phyloP scores from a whole-genome alignment of 441 rosid species.

The Geranium incanum region DNA sequence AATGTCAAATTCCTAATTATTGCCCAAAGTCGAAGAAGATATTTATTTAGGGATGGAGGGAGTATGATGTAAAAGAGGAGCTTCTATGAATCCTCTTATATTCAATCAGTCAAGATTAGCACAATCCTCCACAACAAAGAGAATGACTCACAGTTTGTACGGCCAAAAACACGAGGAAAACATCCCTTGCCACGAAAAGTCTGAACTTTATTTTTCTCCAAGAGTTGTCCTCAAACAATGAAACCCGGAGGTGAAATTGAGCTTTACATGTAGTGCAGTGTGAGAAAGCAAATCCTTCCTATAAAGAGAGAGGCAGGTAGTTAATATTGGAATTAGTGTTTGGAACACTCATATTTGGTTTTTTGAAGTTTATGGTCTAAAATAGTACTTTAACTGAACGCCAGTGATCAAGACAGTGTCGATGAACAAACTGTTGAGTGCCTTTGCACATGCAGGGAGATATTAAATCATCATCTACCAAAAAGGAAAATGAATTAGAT shows the following conservation, averaged over 20 bases:
- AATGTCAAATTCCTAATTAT: no score
- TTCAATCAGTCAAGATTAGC: neutral
- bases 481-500: conserved; percentile 15
- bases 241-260: conserved; percentile 67
- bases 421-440: conserved; percentile 94
- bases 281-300: conserved; percentile 94
- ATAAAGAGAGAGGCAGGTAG: neutral
- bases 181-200: conserved; percentile 91
- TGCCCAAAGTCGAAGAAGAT: no score
- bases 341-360: conserved; percentile 6
- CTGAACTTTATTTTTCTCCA: conserved; percentile 89
- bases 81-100: neutral
- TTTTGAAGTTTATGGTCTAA: neutral
- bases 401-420: conserved; percentile 93
- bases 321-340: neutral
- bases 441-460: conserved; percentile 99
- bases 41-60: no score
- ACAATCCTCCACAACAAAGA: neutral
- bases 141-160: conserved; percentile 41
- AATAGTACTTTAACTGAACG: conserved; percentile 66
- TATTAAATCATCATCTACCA: conserved; percentile 75
- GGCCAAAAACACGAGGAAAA: conserved; percentile 76
- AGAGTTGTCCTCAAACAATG: conserved; percentile 64
- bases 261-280: conserved; percentile 95
- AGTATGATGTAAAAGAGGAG: neutral